Conservation (phyloP, 2,329 filamentous ascomycete species). For the Aspergillus fumigatiaffinis region DNA sequence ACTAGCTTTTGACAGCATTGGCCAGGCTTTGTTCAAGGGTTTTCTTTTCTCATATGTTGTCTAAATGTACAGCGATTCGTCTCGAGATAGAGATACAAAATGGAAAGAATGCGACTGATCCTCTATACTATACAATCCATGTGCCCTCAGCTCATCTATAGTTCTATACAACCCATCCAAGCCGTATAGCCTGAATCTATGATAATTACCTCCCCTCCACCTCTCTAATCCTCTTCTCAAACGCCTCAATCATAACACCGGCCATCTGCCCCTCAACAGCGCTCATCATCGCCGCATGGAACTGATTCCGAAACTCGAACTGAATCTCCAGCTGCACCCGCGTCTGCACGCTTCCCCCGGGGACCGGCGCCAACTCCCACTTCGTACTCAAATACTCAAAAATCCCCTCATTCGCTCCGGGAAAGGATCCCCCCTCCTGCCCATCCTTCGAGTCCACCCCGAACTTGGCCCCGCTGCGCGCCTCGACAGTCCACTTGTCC, state of each 20-base stretch:
- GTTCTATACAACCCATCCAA: not conserved
- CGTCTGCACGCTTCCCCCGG: conserved; percentile 49
- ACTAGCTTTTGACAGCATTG: conserved; percentile 1
- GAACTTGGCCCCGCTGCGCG: conserved; percentile 46
- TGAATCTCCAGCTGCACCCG: conserved; percentile 72
- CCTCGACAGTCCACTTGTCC: conserved; percentile 65
- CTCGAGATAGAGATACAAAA: conserved; percentile 8
- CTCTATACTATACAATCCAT: conserved; percentile 24
- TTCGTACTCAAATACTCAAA: conserved; percentile 44
- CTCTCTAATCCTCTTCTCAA: conserved; percentile 72
- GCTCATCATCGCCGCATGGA: conserved; percentile 77
- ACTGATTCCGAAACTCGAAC: conserved; percentile 83
- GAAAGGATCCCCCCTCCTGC: conserved; percentile 53
- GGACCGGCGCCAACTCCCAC: conserved; percentile 40
- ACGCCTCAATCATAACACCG: conserved; percentile 85
- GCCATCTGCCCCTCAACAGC: conserved; percentile 82
- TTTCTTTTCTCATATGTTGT: conserved; percentile 9
- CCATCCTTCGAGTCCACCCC: conserved; percentile 56
- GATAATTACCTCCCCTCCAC: conserved; percentile 39
- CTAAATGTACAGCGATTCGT: conserved; percentile 20
- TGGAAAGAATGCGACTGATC: conserved; percentile 11
- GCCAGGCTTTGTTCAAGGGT: conserved; percentile 11
- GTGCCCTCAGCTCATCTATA: conserved; percentile 5
- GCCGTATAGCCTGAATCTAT: not conserved
- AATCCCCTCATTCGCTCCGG: conserved; percentile 45